Percentiles rank a stretch among this genome's conserved stretches.
Conservation (phyloP, 805 yeast species). For the Barnettozyma vustinii region DNA sequence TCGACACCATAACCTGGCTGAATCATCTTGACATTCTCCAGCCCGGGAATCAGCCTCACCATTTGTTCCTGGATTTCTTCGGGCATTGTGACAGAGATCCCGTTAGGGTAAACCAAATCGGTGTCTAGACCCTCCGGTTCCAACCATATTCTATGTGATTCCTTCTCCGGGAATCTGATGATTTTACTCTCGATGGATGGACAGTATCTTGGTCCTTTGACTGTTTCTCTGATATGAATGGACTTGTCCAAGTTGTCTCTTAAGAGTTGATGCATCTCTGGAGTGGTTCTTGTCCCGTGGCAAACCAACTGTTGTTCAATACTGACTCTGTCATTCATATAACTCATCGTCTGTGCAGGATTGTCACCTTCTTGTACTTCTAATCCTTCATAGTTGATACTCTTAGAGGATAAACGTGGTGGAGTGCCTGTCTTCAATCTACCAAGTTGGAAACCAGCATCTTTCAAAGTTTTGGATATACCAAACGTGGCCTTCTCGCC, state of each 20-base stretch:
- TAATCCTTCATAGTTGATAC: slow-evolving; percentile 64
- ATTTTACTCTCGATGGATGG: slow-evolving; percentile 94
- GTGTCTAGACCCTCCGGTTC: slow-evolving; percentile 94
- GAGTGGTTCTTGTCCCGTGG: slow-evolving; percentile 74
- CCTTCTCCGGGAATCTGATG: slow-evolving; percentile 70
- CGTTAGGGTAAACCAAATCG: slow-evolving; percentile 90
- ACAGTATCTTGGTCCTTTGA: slow-evolving; percentile 95
- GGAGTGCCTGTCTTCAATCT: slow-evolving; percentile 97
- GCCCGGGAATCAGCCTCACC: slow-evolving; percentile 76
- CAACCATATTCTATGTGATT: slow-evolving; percentile 81
- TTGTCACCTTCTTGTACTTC: slow-evolving; percentile 72
- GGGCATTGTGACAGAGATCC: slow-evolving; percentile 95
- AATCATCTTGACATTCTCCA: slow-evolving; percentile 79
- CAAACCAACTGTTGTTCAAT: slow-evolving; percentile 62
- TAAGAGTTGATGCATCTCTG: slow-evolving; percentile 64
- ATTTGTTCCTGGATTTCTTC: slow-evolving; percentile 79
- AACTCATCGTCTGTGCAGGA: slow-evolving; percentile 90
- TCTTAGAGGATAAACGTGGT: slow-evolving; percentile 68
- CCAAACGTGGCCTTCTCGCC: slow-evolving; percentile 93
- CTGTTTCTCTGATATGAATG: slow-evolving; percentile 88
- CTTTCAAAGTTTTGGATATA: slow-evolving; percentile 67
- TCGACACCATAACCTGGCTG: slow-evolving; percentile 99
- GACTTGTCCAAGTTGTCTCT: slow-evolving; percentile 70
- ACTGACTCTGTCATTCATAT: slow-evolving; percentile 61
- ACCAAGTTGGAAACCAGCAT: slow-evolving; percentile 79